Evolutionary conservation across 306 rosid species (phyloP).

Genomic region (Hylodesmum podocarpum): DNA sequence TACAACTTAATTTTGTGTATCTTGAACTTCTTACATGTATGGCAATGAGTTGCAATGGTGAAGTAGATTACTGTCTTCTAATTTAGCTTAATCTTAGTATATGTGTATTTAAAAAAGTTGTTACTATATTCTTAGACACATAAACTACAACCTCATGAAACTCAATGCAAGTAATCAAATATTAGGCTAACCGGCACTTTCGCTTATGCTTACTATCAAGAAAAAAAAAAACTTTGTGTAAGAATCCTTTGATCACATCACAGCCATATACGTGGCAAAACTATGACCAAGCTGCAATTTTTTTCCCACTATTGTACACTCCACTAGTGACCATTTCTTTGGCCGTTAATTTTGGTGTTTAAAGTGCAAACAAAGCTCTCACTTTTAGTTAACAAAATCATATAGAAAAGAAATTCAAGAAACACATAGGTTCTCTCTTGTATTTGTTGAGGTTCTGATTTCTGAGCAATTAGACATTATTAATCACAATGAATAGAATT

Average conservation of each 20-base stretch:
- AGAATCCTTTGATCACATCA: slow-evolving; percentile 26
- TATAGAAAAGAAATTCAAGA: neutral
- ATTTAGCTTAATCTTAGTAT: too few species aligned
- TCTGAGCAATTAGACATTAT: neutral
- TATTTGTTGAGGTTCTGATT: slow-evolving; percentile 15
- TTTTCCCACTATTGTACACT: neutral
- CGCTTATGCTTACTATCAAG: neutral
- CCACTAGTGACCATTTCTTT: slow-evolving; percentile 46
- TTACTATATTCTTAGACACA: neutral
- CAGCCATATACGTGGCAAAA: slow-evolving; percentile 32
- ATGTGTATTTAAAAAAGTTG: neutral
- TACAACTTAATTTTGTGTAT: neutral
- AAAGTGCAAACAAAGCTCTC: slow-evolving; percentile 15
- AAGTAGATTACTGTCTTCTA: neutral
- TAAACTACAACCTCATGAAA: neutral
- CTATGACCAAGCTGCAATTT: slow-evolving; percentile 20
- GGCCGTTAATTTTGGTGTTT: slow-evolving; percentile 40
- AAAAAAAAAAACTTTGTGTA: neutral
- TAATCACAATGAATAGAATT: slow-evolving; percentile 57
- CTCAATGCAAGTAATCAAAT: neutral
- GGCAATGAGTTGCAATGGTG: neutral
- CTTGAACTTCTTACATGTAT: neutral
- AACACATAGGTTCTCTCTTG: neutral
- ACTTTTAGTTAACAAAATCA: neutral
- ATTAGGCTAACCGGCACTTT: slow-evolving; percentile 12